Evolutionary conservation across 176 grass and related monocot species (phyloP), one percentile per base, ranked within the genome.

Genomic region (Luzula sylvatica): DNA sequence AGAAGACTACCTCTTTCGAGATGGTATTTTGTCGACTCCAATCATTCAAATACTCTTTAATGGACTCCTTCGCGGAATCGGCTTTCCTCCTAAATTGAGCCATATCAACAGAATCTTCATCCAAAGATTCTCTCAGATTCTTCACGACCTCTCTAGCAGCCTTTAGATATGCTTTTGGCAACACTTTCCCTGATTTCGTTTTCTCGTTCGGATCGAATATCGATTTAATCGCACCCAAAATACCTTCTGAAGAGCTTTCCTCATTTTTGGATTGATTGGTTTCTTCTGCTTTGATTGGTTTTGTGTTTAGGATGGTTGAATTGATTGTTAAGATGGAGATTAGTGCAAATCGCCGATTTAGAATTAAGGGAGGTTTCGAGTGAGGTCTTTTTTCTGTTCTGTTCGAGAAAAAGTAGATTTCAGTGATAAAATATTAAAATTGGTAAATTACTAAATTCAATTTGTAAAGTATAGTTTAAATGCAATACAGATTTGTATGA

Each of bases 121-220:
- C 23, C 61, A 98, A 61, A 3, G 92, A 98, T 48, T 90, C 92
- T 40, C 85, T 72, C 27, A 98, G 81, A 44, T 77, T 98, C 65
- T 80, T 75, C 54, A 98, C 85, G 27, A 98, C 85, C 53, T 86
- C 81, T 78, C 81, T 86, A n/a, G 78, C 81, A 41, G 75, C 63
- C 78, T 90, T 90, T 38, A 98, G 65, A 75, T 90, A 98, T n/a
- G 72, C 81, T 81, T 87, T 90, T 38, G 86, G 85, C 42, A 90
- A 55, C 54, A 80, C 56, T 46, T 87, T 98, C 7, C 92, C 92
- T 7, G 59, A 65, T 68, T 80, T 90, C 48, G 92, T 87, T 65
- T 77, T 82, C 61, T 87, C 92, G 46, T 83, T 75, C 13, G 81
- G 75, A 61, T 98, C 92, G 24, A 98, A 90, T 50, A 87, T 65